Base-by-base conservation (phyloP, 495 filamentous ascomycete species). In the Hypoxylon lienhwacheense region DNA sequence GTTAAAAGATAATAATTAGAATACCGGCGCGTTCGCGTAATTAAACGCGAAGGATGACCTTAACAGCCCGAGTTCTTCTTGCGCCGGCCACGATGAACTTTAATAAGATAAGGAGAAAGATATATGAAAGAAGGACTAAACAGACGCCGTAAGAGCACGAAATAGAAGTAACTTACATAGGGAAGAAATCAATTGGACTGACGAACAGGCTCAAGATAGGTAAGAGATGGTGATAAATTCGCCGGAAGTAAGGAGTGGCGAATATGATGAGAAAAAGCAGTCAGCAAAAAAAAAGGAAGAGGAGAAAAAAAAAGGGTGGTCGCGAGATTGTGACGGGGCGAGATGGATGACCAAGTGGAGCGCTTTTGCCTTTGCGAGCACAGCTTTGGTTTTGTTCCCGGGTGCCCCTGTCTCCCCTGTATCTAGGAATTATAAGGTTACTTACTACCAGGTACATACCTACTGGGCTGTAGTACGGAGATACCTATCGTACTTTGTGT, bases 241-340 rank as follows among this genome's bases (percentile, higher is more conserved):
- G 58, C 62, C 44, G 57, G 63, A 64, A 54, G 42, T 36, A 47
- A 63, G 49, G 51, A 47, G 59, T 51, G 36, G 53, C 55, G 55
- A 66, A 48, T 33, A 49, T 46, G 47, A 60, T 43, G 52, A 58
- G 59, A 60, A 58, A 58, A 56, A 36, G 63, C 55, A 55, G 57
- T 51, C 57, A 53, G 49, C 24, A 37, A 59, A 62, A 58, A 62
- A 52, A 62, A 58, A 62, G 53, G 58, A 67, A 59, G 61, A 56
- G 45, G n/a, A n/a, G 60, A 51, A 58, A 58, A 61, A 63, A 62
- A 62, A 64, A 61, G 62, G 50, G 62, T 61, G 58, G 52, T 41
- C 58, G 52, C 45, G 42, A 61, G 58, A 61, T 61, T 61, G 58
- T 61, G 46, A 61, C 58, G 58, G 58, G 58, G 57, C 57, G 47